Evolutionary conservation across 345 rosid genomes (phyloP), one percentile per base, ranked within the genome.

Genomic region (Euphorbia lathyris): DNA sequence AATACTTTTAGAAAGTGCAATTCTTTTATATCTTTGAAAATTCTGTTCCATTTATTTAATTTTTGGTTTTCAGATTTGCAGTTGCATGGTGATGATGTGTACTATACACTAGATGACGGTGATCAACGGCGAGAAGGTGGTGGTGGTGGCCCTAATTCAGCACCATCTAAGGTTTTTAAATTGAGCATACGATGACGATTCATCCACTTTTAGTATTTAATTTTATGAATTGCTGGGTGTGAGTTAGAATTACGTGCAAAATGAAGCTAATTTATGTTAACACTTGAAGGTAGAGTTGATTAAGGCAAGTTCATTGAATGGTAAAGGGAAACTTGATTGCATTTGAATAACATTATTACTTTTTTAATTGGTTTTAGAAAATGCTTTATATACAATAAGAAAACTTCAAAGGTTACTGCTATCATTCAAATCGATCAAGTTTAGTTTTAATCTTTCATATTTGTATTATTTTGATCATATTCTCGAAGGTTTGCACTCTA

Each of bases 71-170:
- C 51, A 94, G 96, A 90, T 83, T 87, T 91, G 80, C 92, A 87
- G 81, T 73, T 94, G 69, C 95, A 94, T 70, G 97, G 90, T 19
- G 96, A 87, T 47, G 97, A 94, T 71, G 81, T 91, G 10, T 94
- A 91, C 81, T 87, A 82, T 76, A 87, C 96, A 0, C 66, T 91
- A 2, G 98, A 91, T 55, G 95, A 91, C 19, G 79, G 74, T 40
- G 76, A 76, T 76, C 85, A 81, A 34, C 86, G 81, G 58, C 78
- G 86, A 58, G 89, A 86, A 48, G 82, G 73, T 65, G 83, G 74
- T 4, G 71, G 61, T 62, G 62, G 25, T 63, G 77, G 80, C 9
- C 66, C 85, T 25, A 77, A 75, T 55, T 67, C 78, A 36, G 71
- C 69, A 12, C 38, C 86, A 23, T 66, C 81, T 23, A 88, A 86